Evolutionary conservation across 345 rosid genomes (phyloP).

Genomic region (Erysimum cheiranthoides): DNA sequence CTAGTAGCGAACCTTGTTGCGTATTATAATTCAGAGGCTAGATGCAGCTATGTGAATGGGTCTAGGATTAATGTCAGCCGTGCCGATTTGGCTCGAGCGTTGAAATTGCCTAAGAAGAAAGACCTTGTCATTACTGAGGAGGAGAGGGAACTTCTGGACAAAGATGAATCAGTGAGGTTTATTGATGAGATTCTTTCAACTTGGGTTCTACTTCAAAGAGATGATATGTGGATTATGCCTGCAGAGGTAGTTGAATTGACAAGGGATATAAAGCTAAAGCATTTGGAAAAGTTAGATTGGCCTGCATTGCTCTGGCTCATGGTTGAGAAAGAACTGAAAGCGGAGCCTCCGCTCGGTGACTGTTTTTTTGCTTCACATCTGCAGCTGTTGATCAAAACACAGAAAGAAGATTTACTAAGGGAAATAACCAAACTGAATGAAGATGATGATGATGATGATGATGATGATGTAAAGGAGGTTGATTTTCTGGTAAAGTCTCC

Average conservation of each 20-base stretch:
- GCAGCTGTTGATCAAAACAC: slow-evolving; percentile 66
- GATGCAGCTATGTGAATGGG: slow-evolving; percentile 72
- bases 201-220: slow-evolving; percentile 70
- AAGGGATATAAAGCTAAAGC: slow-evolving; percentile 58
- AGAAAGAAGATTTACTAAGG: slow-evolving; percentile 40
- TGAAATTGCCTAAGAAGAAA: slow-evolving; percentile 69
- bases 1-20: slow-evolving; percentile 73
- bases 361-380: slow-evolving; percentile 92
- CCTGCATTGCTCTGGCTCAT: slow-evolving; percentile 78
- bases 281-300: slow-evolving; percentile 81
- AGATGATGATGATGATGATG: slow-evolving; percentile 42
- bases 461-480: slow-evolving; percentile 43
- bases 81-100: slow-evolving; percentile 80
- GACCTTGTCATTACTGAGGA: slow-evolving; percentile 39
- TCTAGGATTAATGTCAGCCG: slow-evolving; percentile 62
- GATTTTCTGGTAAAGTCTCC: slow-evolving; percentile 47
- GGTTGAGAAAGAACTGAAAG: slow-evolving; percentile 81
- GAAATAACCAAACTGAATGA: neutral
- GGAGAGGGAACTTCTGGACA: slow-evolving; percentile 49
- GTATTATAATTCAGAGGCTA: slow-evolving; percentile 43
- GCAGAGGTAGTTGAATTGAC: slow-evolving; percentile 56
- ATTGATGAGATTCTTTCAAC: slow-evolving; percentile 63
- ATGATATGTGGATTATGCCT: slow-evolving; percentile 84
- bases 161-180: slow-evolving; percentile 58
- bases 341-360: slow-evolving; percentile 50